Conservation (phyloP, 2,329 filamentous ascomycete genomes). For the Microsporum ferrugineum region DNA sequence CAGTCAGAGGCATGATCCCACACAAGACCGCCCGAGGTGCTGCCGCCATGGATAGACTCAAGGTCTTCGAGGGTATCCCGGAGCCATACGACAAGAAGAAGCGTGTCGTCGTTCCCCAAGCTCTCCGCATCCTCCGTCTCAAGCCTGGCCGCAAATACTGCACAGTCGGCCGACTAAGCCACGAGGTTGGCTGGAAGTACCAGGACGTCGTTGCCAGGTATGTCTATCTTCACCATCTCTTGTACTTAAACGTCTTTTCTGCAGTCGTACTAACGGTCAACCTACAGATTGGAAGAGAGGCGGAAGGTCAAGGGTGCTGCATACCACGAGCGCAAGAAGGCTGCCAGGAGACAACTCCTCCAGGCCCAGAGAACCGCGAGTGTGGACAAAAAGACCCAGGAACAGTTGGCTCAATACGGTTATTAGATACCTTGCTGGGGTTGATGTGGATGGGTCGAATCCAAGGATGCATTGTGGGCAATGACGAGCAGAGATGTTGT, state of each 20-base stretch:
- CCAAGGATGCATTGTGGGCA: slow-evolving; percentile 26
- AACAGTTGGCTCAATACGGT: slow-evolving; percentile 79
- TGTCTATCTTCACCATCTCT: slow-evolving; percentile 32
- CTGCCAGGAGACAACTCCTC: slow-evolving; percentile 74
- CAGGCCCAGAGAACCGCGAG: slow-evolving; percentile 88
- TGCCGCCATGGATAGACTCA: slow-evolving; percentile 93
- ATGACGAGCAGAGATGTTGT: slow-evolving; percentile 28
- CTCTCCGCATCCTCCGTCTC: slow-evolving; percentile 86
- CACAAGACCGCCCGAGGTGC: slow-evolving; percentile 99
- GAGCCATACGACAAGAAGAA: slow-evolving; percentile 99
- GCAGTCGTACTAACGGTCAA: too few species aligned
- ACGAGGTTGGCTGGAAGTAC: slow-evolving; percentile 99
- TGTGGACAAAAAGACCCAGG: slow-evolving; percentile 74
- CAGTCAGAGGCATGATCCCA: slow-evolving; percentile 98
- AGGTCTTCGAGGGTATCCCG: slow-evolving; percentile 99
- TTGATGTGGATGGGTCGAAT: slow-evolving; percentile 29
- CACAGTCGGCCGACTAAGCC: slow-evolving; percentile 92
- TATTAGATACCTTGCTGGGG: slow-evolving; percentile 54
- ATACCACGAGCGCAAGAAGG: slow-evolving; percentile 99
- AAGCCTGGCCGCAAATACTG: slow-evolving; percentile 99
- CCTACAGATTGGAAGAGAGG: slow-evolving; percentile 83
- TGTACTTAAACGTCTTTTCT: slow-evolving; percentile 4
- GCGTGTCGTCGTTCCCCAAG: slow-evolving; percentile 98
- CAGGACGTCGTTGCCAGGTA: slow-evolving; percentile 97
- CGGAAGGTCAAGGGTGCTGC: slow-evolving; percentile 98